Evolutionary conservation across 257 asterid genomes (phyloP).

Genomic region (Scutellaria baicalensis): DNA sequence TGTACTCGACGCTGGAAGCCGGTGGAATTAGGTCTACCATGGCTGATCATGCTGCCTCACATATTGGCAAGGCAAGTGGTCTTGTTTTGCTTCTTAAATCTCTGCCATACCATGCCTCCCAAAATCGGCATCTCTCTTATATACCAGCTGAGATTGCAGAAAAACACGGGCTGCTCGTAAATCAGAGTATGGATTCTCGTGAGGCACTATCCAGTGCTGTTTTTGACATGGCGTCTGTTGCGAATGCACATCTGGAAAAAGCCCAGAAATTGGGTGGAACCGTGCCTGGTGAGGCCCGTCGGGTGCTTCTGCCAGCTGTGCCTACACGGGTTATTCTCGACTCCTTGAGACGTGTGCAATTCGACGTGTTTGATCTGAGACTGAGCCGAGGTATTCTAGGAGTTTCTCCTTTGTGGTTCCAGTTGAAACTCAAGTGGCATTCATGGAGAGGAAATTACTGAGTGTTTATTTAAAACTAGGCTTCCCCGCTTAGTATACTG

Average conservation of each 20-base stretch:
- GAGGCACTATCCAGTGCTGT: conserved; percentile 63
- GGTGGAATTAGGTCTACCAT: conserved; percentile 66
- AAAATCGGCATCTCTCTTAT: conserved; percentile 48
- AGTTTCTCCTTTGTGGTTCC: conserved; percentile 70
- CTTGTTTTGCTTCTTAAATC: conserved; percentile 75
- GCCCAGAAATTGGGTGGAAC: conserved; percentile 66
- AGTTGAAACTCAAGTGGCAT: conserved; percentile 74
- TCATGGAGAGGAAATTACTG: conserved; percentile 84
- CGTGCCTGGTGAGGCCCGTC: conserved; percentile 72
- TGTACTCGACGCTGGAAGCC: conserved; percentile 82
- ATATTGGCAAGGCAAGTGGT: conserved; percentile 93
- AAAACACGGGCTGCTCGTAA: conserved; percentile 57
- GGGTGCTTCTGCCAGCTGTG: conserved; percentile 76
- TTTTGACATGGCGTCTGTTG: conserved; percentile 90
- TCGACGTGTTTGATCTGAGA: conserved; percentile 80
- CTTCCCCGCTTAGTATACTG: background rate
- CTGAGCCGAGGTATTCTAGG: conserved; percentile 65
- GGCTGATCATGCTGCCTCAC: conserved; percentile 97
- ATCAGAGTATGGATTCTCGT: conserved; percentile 41
- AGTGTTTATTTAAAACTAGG: conserved; percentile 3
- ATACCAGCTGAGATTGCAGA: conserved; percentile 73
- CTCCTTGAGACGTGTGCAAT: conserved; percentile 54
- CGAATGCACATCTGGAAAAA: conserved; percentile 69
- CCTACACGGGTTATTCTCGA: conserved; percentile 71
- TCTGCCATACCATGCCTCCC: conserved; percentile 69